Base-by-base conservation (phyloP, 441 rosid genomes). In the Pelargonium citronellum region DNA sequence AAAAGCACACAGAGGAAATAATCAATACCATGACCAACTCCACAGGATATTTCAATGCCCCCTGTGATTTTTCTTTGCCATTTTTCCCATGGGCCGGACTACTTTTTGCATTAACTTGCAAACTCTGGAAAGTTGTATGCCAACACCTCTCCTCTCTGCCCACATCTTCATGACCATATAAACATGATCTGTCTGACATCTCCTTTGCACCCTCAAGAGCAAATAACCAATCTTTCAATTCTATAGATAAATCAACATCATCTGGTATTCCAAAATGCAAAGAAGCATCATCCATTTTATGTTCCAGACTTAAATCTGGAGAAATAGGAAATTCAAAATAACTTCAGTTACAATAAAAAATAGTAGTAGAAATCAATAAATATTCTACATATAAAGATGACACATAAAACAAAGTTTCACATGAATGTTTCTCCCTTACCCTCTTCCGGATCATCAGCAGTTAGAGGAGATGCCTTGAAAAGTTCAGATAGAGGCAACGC, bases 201-300 rank as follows among this genome's bases (percentile, higher is more conserved):
- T 90, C 96, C 63, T 86, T 83, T 62, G 84, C 89, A 66, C 97
- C 95, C 83, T 92, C 97, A 70, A 95, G 87, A 72, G 99, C 93
- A 89, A 95, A 95, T 75, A 95, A 77, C 99, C 98, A 95, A 81
- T 95, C 91, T 78, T 80, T 87, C 74, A 95, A 84, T 76, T 90
- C 97, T 66, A 92, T 53, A 51, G 83, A 80, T 65, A 90, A 85
- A 77, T 92, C 96, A 74, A 90, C 88, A 71, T 92, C 91, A 85
- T 90, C 95, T 20, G 97, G 97, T 70, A 81, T 83, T 68, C 87
- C 87, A 71, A 92, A 78, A 64, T 81, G 88, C 73, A 86, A 67
- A 73, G 86, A 67, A 64, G 77, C 83, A 80, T 74, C 82, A 30
- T 82, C 87, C 67, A 78, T 85, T 57, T 72, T 77, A 68, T 77